These are phyloP conservation scores for Cinnamomum micranthum DNA, from an alignment of 164 flowering plant species.

Conservation along the genomic window DNA sequence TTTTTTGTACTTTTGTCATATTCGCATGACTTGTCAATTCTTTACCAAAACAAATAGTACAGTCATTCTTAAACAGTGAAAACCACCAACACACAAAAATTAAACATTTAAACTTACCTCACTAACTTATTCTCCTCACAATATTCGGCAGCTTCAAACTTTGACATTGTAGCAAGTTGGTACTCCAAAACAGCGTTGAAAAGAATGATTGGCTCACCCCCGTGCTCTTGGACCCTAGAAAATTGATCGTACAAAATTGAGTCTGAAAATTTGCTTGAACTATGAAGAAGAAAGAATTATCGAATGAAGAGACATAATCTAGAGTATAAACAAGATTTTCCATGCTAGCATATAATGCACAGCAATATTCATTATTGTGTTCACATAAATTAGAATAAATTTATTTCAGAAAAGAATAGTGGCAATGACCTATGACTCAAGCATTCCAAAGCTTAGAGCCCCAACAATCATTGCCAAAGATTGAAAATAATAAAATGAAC, in stretches of 20 bases:
- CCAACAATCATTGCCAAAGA: no score
- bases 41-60: no score
- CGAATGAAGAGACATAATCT: neutral
- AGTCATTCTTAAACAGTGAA: neutral
- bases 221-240: slow-evolving; percentile 96
- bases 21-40: no score
- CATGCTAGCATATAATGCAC: neutral
- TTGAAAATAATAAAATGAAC: no score
- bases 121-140: slow-evolving; percentile 88
- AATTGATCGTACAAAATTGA: neutral
- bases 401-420: no score
- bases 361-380: no score
- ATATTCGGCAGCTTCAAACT: slow-evolving; percentile 84
- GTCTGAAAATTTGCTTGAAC: neutral
- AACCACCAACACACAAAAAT: neutral
- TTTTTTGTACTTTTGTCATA: no score
- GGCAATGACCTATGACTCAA: no score
- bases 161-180: slow-evolving; percentile 77
- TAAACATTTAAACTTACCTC: slow-evolving; percentile 47
- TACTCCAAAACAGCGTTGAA: slow-evolving; percentile 81
- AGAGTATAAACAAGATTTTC: neutral
- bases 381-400: no score
- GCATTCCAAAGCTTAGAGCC: no score
- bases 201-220: slow-evolving; percentile 84
- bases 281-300: neutral